phyloP scores from a whole-genome alignment of 2,329 filamentous ascomycete genomes.

The Cercospora citrullina region DNA sequence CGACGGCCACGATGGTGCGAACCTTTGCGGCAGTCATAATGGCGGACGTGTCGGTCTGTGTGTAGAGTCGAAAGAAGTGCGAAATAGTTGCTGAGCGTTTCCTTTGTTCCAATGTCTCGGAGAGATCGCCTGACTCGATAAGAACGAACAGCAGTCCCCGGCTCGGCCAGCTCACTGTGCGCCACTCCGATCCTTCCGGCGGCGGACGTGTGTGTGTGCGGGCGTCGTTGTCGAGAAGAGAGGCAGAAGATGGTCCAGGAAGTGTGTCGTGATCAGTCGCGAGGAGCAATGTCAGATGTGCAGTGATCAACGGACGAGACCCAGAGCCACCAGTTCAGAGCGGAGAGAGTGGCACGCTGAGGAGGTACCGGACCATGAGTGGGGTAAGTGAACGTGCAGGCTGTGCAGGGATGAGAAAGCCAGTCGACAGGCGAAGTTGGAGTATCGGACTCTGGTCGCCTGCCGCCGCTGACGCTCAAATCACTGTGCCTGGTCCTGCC shows the following conservation, averaged over 20 bases:
- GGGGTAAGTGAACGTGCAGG: background rate
- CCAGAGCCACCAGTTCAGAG: background rate
- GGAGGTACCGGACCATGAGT: background rate
- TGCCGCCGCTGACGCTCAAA: background rate
- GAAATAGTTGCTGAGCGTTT: background rate
- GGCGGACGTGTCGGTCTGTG: conserved; percentile 4
- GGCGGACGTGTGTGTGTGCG: background rate
- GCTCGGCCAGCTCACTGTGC: background rate
- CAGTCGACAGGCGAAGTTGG: background rate
- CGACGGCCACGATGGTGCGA: conserved; percentile 11
- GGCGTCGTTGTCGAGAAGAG: background rate
- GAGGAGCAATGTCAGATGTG: background rate
- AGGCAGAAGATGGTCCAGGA: background rate
- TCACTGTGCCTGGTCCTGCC: background rate
- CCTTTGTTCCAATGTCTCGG: conserved; percentile 19
- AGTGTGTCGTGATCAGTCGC: background rate
- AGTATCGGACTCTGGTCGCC: background rate
- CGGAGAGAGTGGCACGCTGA: background rate
- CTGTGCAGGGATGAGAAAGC: background rate
- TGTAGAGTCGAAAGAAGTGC: background rate
- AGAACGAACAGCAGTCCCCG: conserved; percentile 5
- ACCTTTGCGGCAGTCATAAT: conserved; percentile 23
- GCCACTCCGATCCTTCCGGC: conserved; percentile 2
- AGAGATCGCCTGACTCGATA: conserved; percentile 13
- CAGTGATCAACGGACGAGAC: background rate